Conservation (phyloP, 2,329 filamentous ascomycete genomes). For the Capronia americana region DNA sequence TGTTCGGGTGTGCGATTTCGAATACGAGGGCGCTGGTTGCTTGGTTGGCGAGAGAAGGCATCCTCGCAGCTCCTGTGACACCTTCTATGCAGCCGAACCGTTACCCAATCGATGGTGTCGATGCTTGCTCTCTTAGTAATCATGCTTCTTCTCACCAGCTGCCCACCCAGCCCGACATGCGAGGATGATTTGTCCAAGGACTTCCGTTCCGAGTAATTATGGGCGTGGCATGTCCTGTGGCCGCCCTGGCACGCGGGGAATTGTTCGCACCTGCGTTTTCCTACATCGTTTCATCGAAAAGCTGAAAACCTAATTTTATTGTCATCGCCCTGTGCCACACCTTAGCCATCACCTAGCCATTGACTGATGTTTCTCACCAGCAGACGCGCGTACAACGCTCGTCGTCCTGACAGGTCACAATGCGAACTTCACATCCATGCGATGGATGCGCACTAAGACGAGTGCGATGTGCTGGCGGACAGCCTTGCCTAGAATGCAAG, state of each 20-base stretch:
- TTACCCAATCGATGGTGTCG: background rate
- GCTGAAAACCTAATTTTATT: background rate
- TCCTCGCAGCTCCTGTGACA: background rate
- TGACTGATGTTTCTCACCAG: background rate
- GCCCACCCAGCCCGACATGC: background rate
- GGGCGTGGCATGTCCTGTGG: background rate
- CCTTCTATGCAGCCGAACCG: background rate
- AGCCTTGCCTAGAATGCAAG: constrained; percentile 16
- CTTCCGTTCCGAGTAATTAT: background rate
- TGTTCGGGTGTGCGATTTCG: no score
- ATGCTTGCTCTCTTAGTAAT: background rate
- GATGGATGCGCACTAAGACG: constrained; percentile 14
- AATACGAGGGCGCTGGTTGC: no score
- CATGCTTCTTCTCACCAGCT: background rate
- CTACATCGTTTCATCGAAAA: background rate
- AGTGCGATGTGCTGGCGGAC: constrained; percentile 13
- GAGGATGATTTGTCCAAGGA: background rate
- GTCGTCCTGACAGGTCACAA: background rate
- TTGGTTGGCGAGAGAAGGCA: background rate
- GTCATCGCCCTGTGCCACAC: background rate
- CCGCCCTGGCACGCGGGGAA: background rate
- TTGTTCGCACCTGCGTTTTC: background rate
- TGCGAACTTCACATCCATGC: constrained; percentile 20
- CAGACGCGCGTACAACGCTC: background rate
- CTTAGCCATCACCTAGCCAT: background rate